Evolutionary conservation across 176 grass and related monocot genomes (phyloP).

Genomic region (Lolium perenne): DNA sequence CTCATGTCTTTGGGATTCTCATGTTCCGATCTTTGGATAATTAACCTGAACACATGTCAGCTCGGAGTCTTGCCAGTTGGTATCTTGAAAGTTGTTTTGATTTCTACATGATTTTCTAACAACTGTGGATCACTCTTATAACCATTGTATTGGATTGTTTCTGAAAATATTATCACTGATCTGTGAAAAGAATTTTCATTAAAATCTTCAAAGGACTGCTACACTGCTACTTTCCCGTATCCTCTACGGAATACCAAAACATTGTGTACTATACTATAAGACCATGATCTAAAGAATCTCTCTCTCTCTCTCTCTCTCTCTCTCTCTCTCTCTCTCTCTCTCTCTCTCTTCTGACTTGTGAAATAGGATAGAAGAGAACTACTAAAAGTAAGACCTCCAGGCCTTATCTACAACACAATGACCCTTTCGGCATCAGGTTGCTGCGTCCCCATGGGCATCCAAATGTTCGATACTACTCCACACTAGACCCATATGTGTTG

Average conservation of each 20-base stretch:
- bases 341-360: constrained; percentile 54
- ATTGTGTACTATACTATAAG: not conserved
- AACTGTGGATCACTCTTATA: not conserved
- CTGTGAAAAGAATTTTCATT: not conserved
- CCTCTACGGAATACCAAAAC: not conserved
- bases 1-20: too few species aligned
- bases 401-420: constrained; percentile 44
- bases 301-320: not conserved
- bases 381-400: constrained; percentile 25
- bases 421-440: constrained; percentile 33
- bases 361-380: constrained; percentile 44
- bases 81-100: not conserved
- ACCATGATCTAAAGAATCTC: constrained; percentile 29
- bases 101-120: not conserved
- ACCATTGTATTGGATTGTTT: not conserved
- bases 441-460: constrained; percentile 34
- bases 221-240: not conserved
- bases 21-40: too few species aligned
- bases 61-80: not conserved
- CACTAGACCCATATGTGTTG: constrained; percentile 32
- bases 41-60: not conserved
- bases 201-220: not conserved
- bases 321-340: not conserved
- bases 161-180: not conserved
- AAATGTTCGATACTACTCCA: constrained; percentile 51